Evolutionary conservation across 2,329 filamentous ascomycete genomes (phyloP), one percentile per base, ranked within the genome.

Genomic region (Cladophialophora bantiana): DNA sequence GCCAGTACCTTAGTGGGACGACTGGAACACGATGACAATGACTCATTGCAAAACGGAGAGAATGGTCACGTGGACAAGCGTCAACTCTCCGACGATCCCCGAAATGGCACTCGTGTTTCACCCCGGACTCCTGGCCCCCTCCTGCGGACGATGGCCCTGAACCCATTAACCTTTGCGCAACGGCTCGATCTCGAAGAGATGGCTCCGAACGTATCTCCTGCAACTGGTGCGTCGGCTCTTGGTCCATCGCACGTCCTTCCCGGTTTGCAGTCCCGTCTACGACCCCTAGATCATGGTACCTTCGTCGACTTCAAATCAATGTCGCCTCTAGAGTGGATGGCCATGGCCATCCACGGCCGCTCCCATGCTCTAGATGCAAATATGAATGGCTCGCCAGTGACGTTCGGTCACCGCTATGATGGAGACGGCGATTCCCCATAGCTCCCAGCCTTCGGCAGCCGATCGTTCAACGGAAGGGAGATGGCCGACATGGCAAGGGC

Each of bases 51-150:
- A 45, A 34, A 64, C 61, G 64, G 57, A 66, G 63, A 64, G 34
- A 64, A 68, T 63, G 62, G 66, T 65, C 65, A 58, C 40, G 56
- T 65, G 60, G 66, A 70, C 63, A 68, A 55, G 59, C 62, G 48
- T 35, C 65, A 61, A 48, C 56, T 57, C 26, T 32, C 48, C 18
- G 20, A 64, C 15, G 34, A 60, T 15, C 7, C 36, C 59, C 63
- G 53, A 42, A 35, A 26, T 26, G 34, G 36, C 42, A 52, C 32
- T 32, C 36, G 59, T 42, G 48, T 36, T 31, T 34, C 52, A 20
- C 9, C 35, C 35, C 56, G 18, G 26, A 36, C 10, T 31, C 32
- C 9, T 61, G n/a, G 12, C 35, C 18, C 13, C 26, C 31, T 7
- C 32, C n/a, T 18, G 15, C 40, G 7, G 34, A 12, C 42, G 38